phyloP scores from a whole-genome alignment of 2,329 filamentous ascomycete species.

The Xylaria sp. region DNA sequence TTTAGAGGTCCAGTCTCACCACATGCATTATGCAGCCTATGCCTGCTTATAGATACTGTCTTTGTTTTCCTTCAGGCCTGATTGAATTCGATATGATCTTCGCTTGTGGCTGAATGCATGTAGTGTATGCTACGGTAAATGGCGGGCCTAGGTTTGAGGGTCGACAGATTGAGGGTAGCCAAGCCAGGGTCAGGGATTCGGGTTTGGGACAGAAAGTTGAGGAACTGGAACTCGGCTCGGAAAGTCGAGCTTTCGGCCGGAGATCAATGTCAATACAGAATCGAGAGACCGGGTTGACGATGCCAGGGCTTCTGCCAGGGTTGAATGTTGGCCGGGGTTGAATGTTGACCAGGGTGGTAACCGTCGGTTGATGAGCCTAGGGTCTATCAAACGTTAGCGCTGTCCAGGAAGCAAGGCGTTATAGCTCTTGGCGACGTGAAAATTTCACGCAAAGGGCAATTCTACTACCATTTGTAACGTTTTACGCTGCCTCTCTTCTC shows the following conservation, averaged over 20 bases:
- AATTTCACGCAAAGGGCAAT: neutral
- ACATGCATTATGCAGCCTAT: neutral
- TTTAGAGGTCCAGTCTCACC: neutral
- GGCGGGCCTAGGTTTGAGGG: neutral
- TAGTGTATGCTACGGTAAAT: too few species aligned
- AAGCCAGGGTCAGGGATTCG: too few species aligned
- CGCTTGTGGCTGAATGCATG: slow-evolving; percentile 1
- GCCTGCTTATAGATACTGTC: neutral
- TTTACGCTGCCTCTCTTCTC: neutral
- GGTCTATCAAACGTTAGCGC: neutral
- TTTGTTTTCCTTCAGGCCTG: neutral
- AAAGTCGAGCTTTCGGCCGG: too few species aligned
- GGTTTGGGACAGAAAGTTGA: too few species aligned
- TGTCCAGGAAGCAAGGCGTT: neutral
- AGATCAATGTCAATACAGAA: too few species aligned
- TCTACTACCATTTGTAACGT: neutral
- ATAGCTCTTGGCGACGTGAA: neutral
- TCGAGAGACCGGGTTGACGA: too few species aligned
- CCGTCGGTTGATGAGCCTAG: neutral
- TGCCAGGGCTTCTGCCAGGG: too few species aligned
- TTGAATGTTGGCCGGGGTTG: too few species aligned
- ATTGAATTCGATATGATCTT: neutral
- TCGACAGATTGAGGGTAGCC: too few species aligned
- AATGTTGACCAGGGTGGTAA: neutral
- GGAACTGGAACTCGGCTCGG: too few species aligned